Conservation (phyloP, 345 rosid species). For the Salix dunnii region DNA sequence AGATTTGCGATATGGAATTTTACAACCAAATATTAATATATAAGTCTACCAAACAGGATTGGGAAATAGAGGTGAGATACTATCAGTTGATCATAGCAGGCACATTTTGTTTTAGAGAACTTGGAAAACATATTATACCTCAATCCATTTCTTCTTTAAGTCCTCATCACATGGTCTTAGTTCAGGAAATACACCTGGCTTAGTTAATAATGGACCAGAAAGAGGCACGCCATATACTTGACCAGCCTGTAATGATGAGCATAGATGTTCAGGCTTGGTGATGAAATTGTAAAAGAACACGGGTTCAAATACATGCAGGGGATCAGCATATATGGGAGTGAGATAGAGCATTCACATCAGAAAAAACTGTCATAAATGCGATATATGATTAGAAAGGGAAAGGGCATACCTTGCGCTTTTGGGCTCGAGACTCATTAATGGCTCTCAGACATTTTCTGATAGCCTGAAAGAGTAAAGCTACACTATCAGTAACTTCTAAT, state of each 20-base stretch:
- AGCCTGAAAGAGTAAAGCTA: conserved; percentile 40
- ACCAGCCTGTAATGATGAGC: conserved; percentile 67
- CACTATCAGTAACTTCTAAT: background rate
- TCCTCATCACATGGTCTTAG: conserved; percentile 77
- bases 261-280: conserved; percentile 9
- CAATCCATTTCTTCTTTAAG: conserved; percentile 88
- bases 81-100: background rate
- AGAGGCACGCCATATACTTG: conserved; percentile 98
- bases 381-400: background rate
- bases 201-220: conserved; percentile 69
- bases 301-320: background rate
- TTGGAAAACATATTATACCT: conserved; percentile 45
- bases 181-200: conserved; percentile 81
- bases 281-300: background rate
- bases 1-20: background rate
- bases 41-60: background rate
- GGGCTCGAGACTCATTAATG: conserved; percentile 92
- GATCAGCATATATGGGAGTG: background rate
- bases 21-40: background rate
- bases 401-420: conserved; percentile 81
- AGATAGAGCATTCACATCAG: background rate
- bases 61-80: background rate
- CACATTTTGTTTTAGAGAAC: background rate
- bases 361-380: background rate
- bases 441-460: conserved; percentile 85